These are phyloP conservation scores for Saccharum officinarum DNA, from an alignment of 176 grass and related monocot species.

Conservation along the genomic window DNA sequence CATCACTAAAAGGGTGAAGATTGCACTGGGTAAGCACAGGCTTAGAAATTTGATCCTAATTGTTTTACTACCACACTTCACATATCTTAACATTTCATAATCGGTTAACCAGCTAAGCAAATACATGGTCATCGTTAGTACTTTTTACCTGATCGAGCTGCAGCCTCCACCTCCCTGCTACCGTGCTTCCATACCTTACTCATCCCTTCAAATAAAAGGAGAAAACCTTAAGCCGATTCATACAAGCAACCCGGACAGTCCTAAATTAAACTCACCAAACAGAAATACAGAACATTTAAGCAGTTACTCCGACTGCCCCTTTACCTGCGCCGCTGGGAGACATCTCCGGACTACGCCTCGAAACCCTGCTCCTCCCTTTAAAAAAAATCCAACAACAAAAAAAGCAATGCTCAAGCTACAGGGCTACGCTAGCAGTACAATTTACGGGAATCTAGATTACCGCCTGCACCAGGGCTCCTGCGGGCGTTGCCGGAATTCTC, in stretches of 20 bases:
- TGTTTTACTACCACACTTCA: neutral
- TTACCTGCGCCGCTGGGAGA: slow-evolving; percentile 44
- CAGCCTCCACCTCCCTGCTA: slow-evolving; percentile 4
- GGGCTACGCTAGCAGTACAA: neutral
- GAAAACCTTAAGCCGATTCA: neutral
- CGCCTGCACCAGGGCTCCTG: neutral
- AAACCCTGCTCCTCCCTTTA: slow-evolving; percentile 31
- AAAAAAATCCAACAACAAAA: neutral
- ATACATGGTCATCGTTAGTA: neutral
- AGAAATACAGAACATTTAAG: slow-evolving; percentile 4
- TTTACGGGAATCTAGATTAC: slow-evolving; percentile 8
- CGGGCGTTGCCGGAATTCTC: neutral
- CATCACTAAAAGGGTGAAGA: neutral
- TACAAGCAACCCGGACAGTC: neutral
- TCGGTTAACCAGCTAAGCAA: slow-evolving; percentile 5
- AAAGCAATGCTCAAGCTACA: neutral
- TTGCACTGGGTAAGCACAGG: neutral
- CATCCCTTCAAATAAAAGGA: slow-evolving; percentile 13
- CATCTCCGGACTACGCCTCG: slow-evolving; percentile 9
- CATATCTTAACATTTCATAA: neutral
- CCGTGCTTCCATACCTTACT: slow-evolving; percentile 7
- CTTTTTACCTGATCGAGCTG: slow-evolving; percentile 40
- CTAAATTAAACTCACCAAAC: slow-evolving; percentile 3
- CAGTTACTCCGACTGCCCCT: neutral
- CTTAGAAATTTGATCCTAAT: neutral